phyloP scores from a whole-genome alignment of 768 basidiomycete species.

The Auricularia sp. region DNA sequence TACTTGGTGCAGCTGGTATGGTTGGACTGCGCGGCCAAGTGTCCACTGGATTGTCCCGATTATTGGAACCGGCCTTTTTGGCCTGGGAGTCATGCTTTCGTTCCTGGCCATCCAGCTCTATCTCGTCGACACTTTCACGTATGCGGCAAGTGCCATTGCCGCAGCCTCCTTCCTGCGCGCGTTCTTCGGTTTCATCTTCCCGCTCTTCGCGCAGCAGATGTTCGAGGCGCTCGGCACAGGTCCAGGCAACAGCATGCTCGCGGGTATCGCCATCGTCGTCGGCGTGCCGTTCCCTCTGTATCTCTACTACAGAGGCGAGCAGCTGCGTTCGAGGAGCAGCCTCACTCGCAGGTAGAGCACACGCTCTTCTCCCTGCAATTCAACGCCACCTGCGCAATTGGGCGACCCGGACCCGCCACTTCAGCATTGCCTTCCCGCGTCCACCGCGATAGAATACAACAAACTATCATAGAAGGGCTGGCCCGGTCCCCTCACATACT shows the following conservation, averaged over 20 bases:
- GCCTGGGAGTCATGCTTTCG: not conserved
- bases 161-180: conserved; percentile 12
- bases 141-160: conserved; percentile 11
- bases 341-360: not conserved
- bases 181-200: conserved; percentile 14
- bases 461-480: too few relatives aligned
- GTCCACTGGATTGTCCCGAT: conserved; percentile 13
- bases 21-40: conserved; percentile 11
- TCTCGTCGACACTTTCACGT: conserved; percentile 14
- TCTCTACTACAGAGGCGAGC: conserved; percentile 11
- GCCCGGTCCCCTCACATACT: too few relatives aligned
- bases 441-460: too few relatives aligned
- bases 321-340: conserved; percentile 2
- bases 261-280: conserved; percentile 11
- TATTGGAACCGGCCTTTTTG: conserved; percentile 11
- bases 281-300: conserved; percentile 15
- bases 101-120: not conserved
- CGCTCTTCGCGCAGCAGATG: conserved; percentile 14
- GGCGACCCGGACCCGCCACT: too few relatives aligned
- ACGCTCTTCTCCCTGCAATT: too few relatives aligned
- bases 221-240: conserved; percentile 11
- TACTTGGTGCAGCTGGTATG: conserved; percentile 9
- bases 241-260: conserved; percentile 13
- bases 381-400: too few relatives aligned
- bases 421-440: too few relatives aligned